phyloP scores from a whole-genome alignment of 2,329 filamentous ascomycete genomes.

The Alternaria atra region DNA sequence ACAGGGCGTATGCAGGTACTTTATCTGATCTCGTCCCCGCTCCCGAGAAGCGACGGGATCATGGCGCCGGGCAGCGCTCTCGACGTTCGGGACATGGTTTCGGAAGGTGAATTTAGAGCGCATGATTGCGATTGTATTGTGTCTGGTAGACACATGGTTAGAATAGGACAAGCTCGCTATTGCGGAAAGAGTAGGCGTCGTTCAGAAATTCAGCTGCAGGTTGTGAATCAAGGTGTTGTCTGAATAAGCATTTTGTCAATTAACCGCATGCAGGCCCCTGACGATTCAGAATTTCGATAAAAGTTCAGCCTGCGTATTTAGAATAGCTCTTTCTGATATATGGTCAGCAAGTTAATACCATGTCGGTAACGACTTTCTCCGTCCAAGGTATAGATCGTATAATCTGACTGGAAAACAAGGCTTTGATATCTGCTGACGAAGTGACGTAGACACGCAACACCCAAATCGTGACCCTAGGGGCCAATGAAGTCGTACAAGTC shows the following conservation, averaged over 20 bases:
- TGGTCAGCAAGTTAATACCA: neutral
- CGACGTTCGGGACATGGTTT: neutral
- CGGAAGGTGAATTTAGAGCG: neutral
- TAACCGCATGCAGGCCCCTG: neutral
- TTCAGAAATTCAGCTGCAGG: neutral
- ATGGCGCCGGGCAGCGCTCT: neutral
- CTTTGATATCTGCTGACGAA: neutral
- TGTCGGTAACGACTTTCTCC: neutral
- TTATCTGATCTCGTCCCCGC: conserved; percentile 8
- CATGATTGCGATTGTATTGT: neutral
- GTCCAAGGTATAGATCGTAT: neutral
- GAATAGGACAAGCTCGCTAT: neutral
- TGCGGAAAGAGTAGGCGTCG: neutral
- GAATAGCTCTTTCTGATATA: neutral
- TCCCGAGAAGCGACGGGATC: conserved; percentile 8
- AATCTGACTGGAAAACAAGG: neutral
- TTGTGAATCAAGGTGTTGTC: neutral
- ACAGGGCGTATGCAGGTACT: conserved; percentile 10
- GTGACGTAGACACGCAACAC: neutral
- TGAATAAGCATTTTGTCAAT: neutral
- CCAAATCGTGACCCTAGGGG: neutral
- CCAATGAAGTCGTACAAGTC: neutral
- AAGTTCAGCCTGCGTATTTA: neutral
- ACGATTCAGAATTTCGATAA: neutral
- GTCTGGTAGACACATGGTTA: neutral